phyloP scores from a whole-genome alignment of 2,329 filamentous ascomycete species.

The Pleurostoma richardsiae region DNA sequence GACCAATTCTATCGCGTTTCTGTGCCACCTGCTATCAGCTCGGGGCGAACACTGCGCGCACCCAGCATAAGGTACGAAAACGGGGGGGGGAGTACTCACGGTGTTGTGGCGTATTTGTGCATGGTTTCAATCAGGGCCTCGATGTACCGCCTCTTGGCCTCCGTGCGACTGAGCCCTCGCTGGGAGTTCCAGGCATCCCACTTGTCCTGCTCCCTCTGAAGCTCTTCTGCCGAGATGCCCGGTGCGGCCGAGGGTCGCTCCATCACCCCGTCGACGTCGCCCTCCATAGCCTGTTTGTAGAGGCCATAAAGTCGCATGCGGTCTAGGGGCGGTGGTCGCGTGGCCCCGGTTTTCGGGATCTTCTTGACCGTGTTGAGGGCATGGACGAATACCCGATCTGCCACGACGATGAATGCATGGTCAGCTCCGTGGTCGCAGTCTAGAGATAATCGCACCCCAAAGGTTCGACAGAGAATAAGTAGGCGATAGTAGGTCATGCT shows the following conservation, averaged over 20 bases:
- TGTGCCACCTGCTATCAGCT: conserved; percentile 20
- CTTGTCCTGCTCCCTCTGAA: conserved; percentile 59
- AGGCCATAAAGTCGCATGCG: conserved; percentile 92
- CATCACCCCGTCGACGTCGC: conserved; percentile 92
- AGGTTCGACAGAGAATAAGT: background rate
- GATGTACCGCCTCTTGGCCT: conserved; percentile 92
- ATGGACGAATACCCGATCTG: conserved; percentile 98
- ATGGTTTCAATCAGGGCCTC: conserved; percentile 93
- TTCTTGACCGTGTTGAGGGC: conserved; percentile 98
- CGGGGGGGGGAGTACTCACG: conserved; percentile 39
- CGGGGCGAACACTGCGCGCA: background rate
- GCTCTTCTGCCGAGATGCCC: conserved; percentile 44
- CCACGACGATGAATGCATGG: background rate
- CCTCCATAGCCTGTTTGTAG: conserved; percentile 99
- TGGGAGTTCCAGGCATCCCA: conserved; percentile 97
- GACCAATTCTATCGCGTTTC: conserved; percentile 81
- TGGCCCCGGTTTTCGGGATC: conserved; percentile 87
- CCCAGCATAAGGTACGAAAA: background rate
- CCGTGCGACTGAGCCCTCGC: conserved; percentile 75
- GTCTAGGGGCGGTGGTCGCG: conserved; percentile 79
- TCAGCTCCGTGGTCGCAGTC: background rate
- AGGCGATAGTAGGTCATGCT: conserved; percentile 9
- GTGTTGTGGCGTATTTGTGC: conserved; percentile 89
- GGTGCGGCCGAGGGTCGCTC: conserved; percentile 61
- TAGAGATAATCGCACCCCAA: background rate